Base-by-base conservation (phyloP, 2,329 filamentous ascomycete species). In the Nectriaceae sp. region DNA sequence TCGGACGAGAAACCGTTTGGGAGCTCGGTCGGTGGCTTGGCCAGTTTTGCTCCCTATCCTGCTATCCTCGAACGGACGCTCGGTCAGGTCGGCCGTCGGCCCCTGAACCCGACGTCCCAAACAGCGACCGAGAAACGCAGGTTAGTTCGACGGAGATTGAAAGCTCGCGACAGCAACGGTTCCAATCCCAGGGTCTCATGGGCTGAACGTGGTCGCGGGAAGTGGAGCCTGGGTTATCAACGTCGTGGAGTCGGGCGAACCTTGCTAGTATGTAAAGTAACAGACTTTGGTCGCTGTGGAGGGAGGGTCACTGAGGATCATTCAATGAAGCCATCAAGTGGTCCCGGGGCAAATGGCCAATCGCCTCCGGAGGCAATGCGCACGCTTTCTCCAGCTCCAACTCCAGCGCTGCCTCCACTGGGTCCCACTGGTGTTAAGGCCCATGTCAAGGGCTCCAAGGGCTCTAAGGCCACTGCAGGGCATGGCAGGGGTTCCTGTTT, bases 141-240 rank as follows among this genome's bases (percentile, higher is more conserved):
- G 24, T 46, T 10, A 13, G 20, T 21, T 24, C 35, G 37, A 22
- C 21, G 22, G 21, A 43, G 16, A 38, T 38, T 48, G 40, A 19
- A 45, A 50, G 35, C 18, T 35, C 13, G 35, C 40, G 29, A 21
- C 16, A 18, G 37, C 37, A 8, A 5, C 36, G n/a, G n/a, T 33
- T 46, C 50, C 50, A 50, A 53, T 50, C 44, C 47, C 40, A 40
- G 40, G 26, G 24, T 44, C 16, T 38, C 11, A 46, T 36, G 41
- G 51, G 26, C 24, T 39, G 42, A 53, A 53, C 51, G 51, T 53
- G 51, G 42, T 39, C 40, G 48, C 51, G 51, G 51, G 44, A 50
- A 42, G 51, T 53, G 51, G 50, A 45, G 42, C 38, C 20, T 5
- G 21, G 37, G 37, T 21, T 39, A 39, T 39, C 37, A n/a, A 5